Evolutionary conservation across 257 asterid genomes (phyloP).

Genomic region (Knoxia roxburghii): DNA sequence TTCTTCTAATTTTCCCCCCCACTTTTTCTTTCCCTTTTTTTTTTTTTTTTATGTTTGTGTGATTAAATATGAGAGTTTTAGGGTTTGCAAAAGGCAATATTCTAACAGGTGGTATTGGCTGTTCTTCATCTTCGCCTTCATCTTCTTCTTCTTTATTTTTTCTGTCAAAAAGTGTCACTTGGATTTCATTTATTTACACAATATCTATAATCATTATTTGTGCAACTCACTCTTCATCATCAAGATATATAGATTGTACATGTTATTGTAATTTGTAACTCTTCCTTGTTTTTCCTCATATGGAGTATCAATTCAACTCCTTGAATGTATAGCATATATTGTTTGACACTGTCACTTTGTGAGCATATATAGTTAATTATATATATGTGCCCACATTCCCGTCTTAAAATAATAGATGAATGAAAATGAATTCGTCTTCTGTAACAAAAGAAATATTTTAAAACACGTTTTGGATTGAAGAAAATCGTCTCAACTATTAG

Average conservation of each 20-base stretch:
- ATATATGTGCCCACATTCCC: too few relatives aligned
- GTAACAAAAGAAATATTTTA: too few relatives aligned
- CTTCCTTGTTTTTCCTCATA: slow-evolving; percentile 1
- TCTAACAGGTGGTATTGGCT: slow-evolving; percentile 36
- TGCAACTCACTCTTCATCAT: slow-evolving; percentile 11
- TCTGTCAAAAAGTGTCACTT: slow-evolving; percentile 13
- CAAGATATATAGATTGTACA: background rate
- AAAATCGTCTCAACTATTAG: background rate
- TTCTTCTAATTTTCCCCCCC: slow-evolving; percentile 3
- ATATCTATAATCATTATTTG: slow-evolving; percentile 25
- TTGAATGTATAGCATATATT: background rate
- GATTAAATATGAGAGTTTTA: slow-evolving; percentile 45
- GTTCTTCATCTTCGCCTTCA: too few relatives aligned
- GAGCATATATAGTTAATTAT: background rate
- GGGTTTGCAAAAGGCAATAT: slow-evolving; percentile 48
- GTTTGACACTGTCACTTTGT: background rate
- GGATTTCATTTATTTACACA: slow-evolving; percentile 21
- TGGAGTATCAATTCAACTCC: slow-evolving; percentile 1
- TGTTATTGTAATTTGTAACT: slow-evolving; percentile 4
- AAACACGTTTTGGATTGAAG: background rate
- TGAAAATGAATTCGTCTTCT: too few relatives aligned
- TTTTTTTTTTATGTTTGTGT: too few relatives aligned
- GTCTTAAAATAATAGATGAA: too few relatives aligned
- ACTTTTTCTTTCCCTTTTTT: background rate
- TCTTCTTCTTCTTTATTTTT: too few relatives aligned